Conservation (phyloP, 2,329 filamentous ascomycete genomes). For the Cladosporium sp. region DNA sequence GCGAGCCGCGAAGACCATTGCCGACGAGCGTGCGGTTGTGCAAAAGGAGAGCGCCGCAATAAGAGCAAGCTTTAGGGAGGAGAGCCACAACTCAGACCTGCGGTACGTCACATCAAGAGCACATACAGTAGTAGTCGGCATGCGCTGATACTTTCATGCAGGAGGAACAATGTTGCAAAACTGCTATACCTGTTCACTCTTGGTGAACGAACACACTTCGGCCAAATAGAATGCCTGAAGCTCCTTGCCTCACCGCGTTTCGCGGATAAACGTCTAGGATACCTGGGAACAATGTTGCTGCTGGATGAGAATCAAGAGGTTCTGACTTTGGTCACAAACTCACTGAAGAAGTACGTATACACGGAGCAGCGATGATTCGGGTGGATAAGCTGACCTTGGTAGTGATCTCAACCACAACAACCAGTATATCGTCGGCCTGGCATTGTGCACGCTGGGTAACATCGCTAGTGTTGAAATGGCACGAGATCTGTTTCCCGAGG, state of each 20-base stretch:
- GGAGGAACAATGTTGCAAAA: constrained; percentile 98
- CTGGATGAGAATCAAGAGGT: constrained; percentile 99
- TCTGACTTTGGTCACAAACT: constrained; percentile 93
- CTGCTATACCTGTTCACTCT: constrained; percentile 96
- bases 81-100: constrained; percentile 86
- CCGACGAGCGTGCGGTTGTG: constrained; percentile 95
- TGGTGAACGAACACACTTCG: constrained; percentile 95
- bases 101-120: constrained; percentile 55
- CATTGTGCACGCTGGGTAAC: constrained; percentile 92
- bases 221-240: constrained; percentile 98
- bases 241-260: constrained; percentile 94
- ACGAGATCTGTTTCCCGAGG: constrained; percentile 90
- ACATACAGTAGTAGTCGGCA: neutral
- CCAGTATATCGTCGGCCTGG: constrained; percentile 95
- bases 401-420: constrained; percentile 97
- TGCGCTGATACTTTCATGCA: constrained; percentile 36
- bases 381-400: constrained; percentile 1
- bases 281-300: constrained; percentile 91
- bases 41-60: constrained; percentile 99
- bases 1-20: constrained; percentile 96
- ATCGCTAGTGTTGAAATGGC: constrained; percentile 99
- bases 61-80: constrained; percentile 93
- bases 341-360: constrained; percentile 77
- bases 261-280: constrained; percentile 93
- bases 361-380: neutral